Base-by-base conservation (phyloP, 495 filamentous ascomycete species). In the Podospora pseudoanserina region DNA sequence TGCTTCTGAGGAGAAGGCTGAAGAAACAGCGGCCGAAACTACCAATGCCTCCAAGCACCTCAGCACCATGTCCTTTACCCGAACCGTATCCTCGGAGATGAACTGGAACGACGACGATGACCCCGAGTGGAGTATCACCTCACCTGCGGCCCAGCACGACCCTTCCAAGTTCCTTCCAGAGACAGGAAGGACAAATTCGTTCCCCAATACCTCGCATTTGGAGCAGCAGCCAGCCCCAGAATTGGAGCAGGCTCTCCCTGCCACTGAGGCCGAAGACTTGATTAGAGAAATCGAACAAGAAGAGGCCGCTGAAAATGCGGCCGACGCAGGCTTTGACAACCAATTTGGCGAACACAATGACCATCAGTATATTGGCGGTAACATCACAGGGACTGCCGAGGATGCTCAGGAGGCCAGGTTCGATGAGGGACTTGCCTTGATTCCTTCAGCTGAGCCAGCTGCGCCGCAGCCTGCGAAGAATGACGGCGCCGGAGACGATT, bases 371-470 rank as follows among this genome's bases (percentile, higher is more conserved):
- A 63, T 77, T 18, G 77, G 77, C 19, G 80, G 79, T 7, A 77
- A 82, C 57, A 61, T 82, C 3, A 73, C 76, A 44, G 82, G 76
- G 28, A 70, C 74, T 13, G 72, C 68, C 13, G 77, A 78, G 39
- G 78, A 79, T 27, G 75, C 74, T 9, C 67, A 67, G 20, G 81
- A 87, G 26, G 81, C 84, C 60, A 81, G 86, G 11, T 89, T 81
- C 66, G 86, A 87, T 60, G 87, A 89, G 71, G 88, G 87, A 0
- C 26, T 89, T 20, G 87, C 87, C 3, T 75, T 89, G 26, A 82
- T 90, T 59, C 69, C 78, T 1, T 53, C 74, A 15, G n/a, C 63
- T 2, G 18, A 54, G 11, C 68, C 70, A 11, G 56, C 63, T 60
- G 53, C 19, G 4, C 27, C 64, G 2, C 61, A 68, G 1, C 20